Evolutionary conservation across 257 asterid genomes (phyloP), one percentile per base, ranked within the genome.

Genomic region (Rubia yunnanensis): DNA sequence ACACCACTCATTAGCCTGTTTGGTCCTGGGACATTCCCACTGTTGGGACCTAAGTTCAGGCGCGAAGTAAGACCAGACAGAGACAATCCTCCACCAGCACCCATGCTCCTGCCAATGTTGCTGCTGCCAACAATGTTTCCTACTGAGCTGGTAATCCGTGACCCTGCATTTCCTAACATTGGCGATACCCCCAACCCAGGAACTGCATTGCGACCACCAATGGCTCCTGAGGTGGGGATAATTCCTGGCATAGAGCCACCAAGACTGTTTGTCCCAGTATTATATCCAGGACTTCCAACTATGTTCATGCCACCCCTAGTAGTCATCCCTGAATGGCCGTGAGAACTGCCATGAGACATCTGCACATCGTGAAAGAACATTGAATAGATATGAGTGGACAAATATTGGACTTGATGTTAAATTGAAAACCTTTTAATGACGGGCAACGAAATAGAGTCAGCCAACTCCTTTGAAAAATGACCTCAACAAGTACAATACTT

Each of bases 231-330:
- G 57, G 89, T 82, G 60, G 94, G 92, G 14, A 88, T 86, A 73
- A 94, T 82, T 68, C 97, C 97, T 62, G 99, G 99, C 68, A 90
- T 84, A 60, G 97, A 90, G 77, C 95, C 94, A 73, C 97, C 95
- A 72, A 83, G 89, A 48, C 95, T 96, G 69, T 80, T 90, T 20
- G 83, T 68, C 81, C 78, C 85, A 74, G 85, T 79, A 71, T 68
- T 80, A 74, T 83, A 90, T 62, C 96, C 99, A 63, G 87, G 91
- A 77, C 83, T 94, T 69, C 99, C 98, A 58, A 86, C 84, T 57
- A 84, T 88, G 76, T 71, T 78, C 88, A 94, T 81, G 64, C 85
- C 97, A 75, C 94, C 92, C 81, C 98, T 82, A 72, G 65, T 86
- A 46, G 84, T 67, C 86, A 94, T 84, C 76, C 94, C 97, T 59